phyloP scores from a whole-genome alignment of 2,329 filamentous ascomycete genomes.

The Claviceps purpurea region DNA sequence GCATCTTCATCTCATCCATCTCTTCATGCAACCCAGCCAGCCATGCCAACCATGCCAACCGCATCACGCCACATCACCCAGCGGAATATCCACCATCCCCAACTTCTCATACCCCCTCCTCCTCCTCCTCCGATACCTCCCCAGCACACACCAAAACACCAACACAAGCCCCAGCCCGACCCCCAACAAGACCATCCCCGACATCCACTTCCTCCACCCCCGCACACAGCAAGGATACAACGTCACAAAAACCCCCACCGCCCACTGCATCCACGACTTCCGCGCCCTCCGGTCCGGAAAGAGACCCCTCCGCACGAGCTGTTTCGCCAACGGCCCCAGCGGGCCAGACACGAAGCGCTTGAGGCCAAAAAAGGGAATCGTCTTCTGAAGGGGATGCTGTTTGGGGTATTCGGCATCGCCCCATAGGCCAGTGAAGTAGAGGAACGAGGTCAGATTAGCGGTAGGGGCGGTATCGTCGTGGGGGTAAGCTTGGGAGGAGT shows the following conservation, averaged over 20 bases:
- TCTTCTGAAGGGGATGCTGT: conserved; percentile 14
- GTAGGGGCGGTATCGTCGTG: neutral
- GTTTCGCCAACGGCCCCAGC: conserved; percentile 14
- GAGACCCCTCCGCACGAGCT: conserved; percentile 16
- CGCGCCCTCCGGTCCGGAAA: conserved; percentile 11
- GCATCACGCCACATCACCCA: neutral
- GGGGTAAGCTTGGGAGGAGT: neutral
- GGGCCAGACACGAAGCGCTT: conserved; percentile 17
- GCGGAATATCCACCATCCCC: neutral
- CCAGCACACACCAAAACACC: neutral
- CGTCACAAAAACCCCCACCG: conserved; percentile 13
- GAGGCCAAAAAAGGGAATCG: conserved; percentile 14
- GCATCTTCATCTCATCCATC: too few relatives aligned
- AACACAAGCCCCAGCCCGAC: neutral
- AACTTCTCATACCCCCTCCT: neutral
- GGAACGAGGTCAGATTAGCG: conserved; percentile 15
- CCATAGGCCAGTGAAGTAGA: conserved; percentile 18
- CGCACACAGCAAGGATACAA: conserved; percentile 17
- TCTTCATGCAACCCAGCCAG: too few relatives aligned
- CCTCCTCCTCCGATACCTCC: neutral
- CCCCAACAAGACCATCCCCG: neutral
- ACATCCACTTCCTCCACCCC: conserved; percentile 17
- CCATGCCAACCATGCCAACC: too few relatives aligned
- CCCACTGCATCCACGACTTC: conserved; percentile 13
- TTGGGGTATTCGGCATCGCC: conserved; percentile 16